Base-by-base conservation (phyloP, 352 stramenopile genomes). In the Hyaloperonospora arabidopsidis region DNA sequence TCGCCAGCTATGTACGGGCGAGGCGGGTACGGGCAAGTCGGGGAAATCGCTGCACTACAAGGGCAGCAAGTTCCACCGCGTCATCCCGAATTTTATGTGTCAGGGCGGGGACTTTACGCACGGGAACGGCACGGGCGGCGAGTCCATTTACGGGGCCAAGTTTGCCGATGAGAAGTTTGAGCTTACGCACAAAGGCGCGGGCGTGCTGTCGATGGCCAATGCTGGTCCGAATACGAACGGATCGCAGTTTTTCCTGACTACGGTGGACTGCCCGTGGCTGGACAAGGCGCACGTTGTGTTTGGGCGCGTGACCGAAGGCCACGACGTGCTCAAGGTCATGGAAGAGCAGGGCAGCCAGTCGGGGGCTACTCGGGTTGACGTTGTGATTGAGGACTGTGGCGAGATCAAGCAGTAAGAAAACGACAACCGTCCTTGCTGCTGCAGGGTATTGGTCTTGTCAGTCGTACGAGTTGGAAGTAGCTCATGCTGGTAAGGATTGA, bases 181-280 rank as follows among this genome's bases (percentile, higher is more conserved):
- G 39, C 79, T 98, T 23, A 86, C 87, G 64, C 96, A 99, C 75
- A 74, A 86, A 49, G 76, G 85, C 39, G 65, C 70, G 13, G 95
- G 94, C 45, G 65, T 96, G 11, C 73, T 99, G 13, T 96, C 87
- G 43, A 98, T 98, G 95, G 96, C 96, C 21, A 99, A 99, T 72
- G 86, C 87, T 5, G 97, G 97, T 1, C 86, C 83, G 6, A 88
- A 99, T 82, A 98, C 95, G 0, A 99, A 99, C 71, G 93, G 93
- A 17, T 97, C 89, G 63, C 94, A 98, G 76, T 99, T 99, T 75
- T 98, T 98, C 79, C 89, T 99, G 40, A 95, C 84, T 21, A 95
- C 86, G 0, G 87, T 95, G 49, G 84, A 96, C 76, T 95, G 86
- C 57, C 81, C 83, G 0, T 96, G 86, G 86, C 70, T 97, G 53